Base-by-base conservation (phyloP, 164 flowering plant species). In the Nelumbo lutea region DNA sequence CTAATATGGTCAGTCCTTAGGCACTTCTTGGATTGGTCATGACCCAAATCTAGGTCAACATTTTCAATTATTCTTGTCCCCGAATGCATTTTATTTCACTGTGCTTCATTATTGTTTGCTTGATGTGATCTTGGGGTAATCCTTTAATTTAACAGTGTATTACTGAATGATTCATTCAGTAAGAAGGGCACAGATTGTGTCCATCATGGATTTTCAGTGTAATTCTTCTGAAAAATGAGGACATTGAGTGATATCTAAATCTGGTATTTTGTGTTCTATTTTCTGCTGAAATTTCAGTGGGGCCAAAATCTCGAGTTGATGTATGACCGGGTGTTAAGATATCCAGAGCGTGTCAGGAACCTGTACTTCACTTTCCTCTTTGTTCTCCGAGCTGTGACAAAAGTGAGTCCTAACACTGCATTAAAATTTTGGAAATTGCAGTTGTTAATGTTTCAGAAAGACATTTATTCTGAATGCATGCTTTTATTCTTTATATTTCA, bases 301-400 rank as follows among this genome's bases (percentile, higher is more conserved):
- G 98, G 97, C 65, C 83, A 78, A 72, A 96, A 92, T 79, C 81
- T 81, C 8, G 81, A 82, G 9, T 58, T 96, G 80, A 65, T 93
- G 87, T 75, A 88, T 81, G 95, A 93, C 73, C 89, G 97, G 13
- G 96, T 96, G 52, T 71, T 96, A 72, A 82, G 77, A 76, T 83
- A 90, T 67, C 97, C 96, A 60, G 97, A 96, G 47, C 97, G 95
- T 67, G 96, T 92, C 55, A 75, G 83, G 70, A 92, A 90, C 79
- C 80, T 90, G 88, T 93, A 92, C 77, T 96, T 93, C 85, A 93
- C 98, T 62, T 90, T 69, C 76, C 90, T 95, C 64, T 95, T 95
- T 80, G 97, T 95, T 75, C 97, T 95, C 27, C 85, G 97, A 74
- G 98, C 98, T 68, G 97, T 84, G 66, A 92, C 94, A 70, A 92